Evolutionary conservation across 192 early-diverging fungal genomes (phyloP), one percentile per base, ranked within the genome.

Genomic region (Jimgerdemannia lactiflua): DNA sequence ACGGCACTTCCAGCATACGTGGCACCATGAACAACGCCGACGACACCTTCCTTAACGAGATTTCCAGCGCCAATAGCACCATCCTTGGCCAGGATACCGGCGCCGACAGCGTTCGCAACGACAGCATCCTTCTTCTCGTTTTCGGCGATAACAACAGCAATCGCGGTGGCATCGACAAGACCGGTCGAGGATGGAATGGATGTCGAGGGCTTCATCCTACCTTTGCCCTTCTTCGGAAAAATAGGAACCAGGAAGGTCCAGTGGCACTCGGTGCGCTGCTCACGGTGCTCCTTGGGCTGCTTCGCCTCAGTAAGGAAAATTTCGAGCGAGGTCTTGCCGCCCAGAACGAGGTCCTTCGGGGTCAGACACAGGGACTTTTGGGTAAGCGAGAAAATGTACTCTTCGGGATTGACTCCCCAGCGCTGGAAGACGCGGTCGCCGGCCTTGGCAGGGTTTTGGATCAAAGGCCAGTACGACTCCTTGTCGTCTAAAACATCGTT

Each of bases 361-460:
- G 49, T 59, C 6, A 59, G 6, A 14, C 49, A 59, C 49, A 59
- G 14, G 14, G 49, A 10, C 14, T 59, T 59, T 14, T 59, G 6
- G 49, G 49, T 59, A 59, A 59, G 49, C 49, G 49, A 59, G 49
- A 59, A 59, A 59, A 59, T 59, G 49, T 59, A 59, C 49, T 59
- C 49, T 59, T 59, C 0, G 6, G 49, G 49, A 2, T 6, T 59
- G 49, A 59, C 49, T 10, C 14, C 74, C 9, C 42, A 42, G 39
- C 69, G 64, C 2, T 76, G 64, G 73, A 72, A 75, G 59, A 70
- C 79, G 17, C 71, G 75, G 42, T 80, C 74, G 70, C 79, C 79
- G 40, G 79, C 59, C 4, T 29, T 69, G 14, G 71, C 68, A 29
- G 42, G 42, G 29, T 20, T 14, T 59, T 59, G 49, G 49, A 59